Evolutionary conservation across 108 stramenopile species (phyloP).

Genomic region (Nitzschia sp.): DNA sequence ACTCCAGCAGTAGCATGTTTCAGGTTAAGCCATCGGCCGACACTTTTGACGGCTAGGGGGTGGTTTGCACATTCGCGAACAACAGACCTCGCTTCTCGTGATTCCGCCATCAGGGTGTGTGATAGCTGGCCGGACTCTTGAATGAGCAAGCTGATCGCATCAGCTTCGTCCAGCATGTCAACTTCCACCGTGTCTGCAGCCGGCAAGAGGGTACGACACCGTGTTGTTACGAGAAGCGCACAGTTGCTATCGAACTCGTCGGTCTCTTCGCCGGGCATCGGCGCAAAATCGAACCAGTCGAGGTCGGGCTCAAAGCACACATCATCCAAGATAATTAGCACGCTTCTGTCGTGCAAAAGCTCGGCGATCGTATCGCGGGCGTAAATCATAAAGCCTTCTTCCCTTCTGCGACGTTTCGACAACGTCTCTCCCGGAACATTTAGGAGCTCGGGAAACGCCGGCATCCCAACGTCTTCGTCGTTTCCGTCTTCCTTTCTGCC

Average conservation of each 20-base stretch:
- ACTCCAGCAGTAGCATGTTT: constrained; percentile 73
- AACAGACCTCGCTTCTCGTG: constrained; percentile 43
- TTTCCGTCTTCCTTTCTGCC: too few species aligned
- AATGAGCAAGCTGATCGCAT: constrained; percentile 60
- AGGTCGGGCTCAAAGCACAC: constrained; percentile 66
- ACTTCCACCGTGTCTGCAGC: constrained; percentile 63
- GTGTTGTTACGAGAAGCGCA: constrained; percentile 63
- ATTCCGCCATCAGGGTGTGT: constrained; percentile 55
- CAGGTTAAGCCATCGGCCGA: constrained; percentile 73
- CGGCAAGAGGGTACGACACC: constrained; percentile 43
- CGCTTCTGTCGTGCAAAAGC: constrained; percentile 48
- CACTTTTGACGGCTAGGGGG: constrained; percentile 72
- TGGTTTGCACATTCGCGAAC: constrained; percentile 70
- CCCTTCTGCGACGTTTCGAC: constrained; percentile 52
- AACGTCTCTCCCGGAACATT: constrained; percentile 59
- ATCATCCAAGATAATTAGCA: constrained; percentile 76
- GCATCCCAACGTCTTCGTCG: constrained; percentile 47
- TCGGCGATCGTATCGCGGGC: constrained; percentile 66
- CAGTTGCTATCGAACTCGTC: constrained; percentile 44
- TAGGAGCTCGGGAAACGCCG: constrained; percentile 57
- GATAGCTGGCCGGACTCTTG: constrained; percentile 62
- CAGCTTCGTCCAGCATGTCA: constrained; percentile 62
- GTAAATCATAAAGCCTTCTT: constrained; percentile 74
- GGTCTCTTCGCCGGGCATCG: constrained; percentile 38
- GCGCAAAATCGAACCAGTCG: constrained; percentile 75